phyloP scores from a whole-genome alignment of 805 yeast species.

The Kazachstania taianensis region DNA sequence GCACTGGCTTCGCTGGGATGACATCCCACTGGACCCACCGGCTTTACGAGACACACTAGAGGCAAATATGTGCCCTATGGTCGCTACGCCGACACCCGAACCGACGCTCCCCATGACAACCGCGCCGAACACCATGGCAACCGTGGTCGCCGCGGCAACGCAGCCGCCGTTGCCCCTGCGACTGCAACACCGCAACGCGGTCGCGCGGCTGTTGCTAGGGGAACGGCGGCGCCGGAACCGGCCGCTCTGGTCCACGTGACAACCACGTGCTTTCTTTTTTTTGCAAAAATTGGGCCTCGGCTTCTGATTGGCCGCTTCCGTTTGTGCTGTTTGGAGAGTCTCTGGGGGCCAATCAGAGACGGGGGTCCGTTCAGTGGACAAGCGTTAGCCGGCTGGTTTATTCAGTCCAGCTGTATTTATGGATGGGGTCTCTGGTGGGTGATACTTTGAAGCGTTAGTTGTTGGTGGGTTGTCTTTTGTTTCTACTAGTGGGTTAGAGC shows the following conservation, averaged over 20 bases:
- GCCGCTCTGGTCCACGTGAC: slow-evolving; percentile 1
- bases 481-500: no score
- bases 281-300: no score
- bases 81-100: neutral
- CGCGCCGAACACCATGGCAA: neutral
- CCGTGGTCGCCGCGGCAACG: neutral
- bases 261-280: neutral
- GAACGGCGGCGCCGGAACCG: neutral
- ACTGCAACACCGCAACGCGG: slow-evolving; percentile 2
- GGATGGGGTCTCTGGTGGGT: no score
- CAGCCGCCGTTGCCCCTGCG: neutral
- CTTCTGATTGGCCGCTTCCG: no score
- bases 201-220: neutral
- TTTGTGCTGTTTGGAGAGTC: no score
- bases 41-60: neutral
- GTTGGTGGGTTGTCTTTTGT: no score
- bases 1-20: slow-evolving; percentile 22
- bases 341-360: no score
- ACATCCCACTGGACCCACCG: neutral
- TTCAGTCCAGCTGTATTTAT: no score
- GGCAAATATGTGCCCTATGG: neutral
- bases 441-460: no score
- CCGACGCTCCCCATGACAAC: no score
- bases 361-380: no score
- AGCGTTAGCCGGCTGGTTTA: no score